Conservation (phyloP, 352 stramenopile species). For the Pythium diclinum region DNA sequence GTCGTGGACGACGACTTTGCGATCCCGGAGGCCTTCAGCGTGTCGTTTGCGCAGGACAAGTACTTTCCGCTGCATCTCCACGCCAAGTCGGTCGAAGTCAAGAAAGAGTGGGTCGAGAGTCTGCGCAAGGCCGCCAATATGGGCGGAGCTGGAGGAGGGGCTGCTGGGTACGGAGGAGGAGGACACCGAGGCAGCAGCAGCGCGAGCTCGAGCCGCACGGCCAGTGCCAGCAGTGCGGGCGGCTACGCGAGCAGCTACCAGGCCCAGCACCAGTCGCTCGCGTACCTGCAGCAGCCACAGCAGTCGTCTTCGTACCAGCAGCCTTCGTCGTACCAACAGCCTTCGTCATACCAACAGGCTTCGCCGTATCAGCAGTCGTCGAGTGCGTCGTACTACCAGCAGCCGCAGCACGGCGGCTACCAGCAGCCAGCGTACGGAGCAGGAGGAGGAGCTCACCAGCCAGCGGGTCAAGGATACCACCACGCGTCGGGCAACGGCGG, state of each 20-base stretch:
- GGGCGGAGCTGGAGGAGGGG: neutral
- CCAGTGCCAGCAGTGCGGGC: constrained; percentile 1
- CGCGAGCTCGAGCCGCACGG: neutral
- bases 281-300: constrained; percentile 11
- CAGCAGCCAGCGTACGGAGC: neutral
- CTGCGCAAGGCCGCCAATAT: constrained; percentile 50
- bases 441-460: neutral
- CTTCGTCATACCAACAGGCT: constrained; percentile 9
- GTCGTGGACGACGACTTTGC: constrained; percentile 73
- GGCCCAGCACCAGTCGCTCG: constrained; percentile 8
- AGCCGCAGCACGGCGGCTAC: neutral
- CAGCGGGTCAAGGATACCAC: constrained; percentile 2
- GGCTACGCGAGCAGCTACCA: constrained; percentile 10
- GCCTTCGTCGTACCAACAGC: constrained; percentile 14
- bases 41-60: constrained; percentile 76
- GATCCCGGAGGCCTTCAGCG: constrained; percentile 78
- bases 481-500: neutral
- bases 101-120: constrained; percentile 78
- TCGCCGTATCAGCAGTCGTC: constrained; percentile 10
- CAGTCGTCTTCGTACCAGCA: constrained; percentile 5
- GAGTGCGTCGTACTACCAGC: neutral
- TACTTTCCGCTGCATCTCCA: constrained; percentile 82
- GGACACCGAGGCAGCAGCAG: constrained; percentile 2
- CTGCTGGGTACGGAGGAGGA: neutral
- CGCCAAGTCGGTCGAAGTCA: constrained; percentile 72